These are phyloP conservation scores for Clavispora asparagi DNA, from an alignment of 805 yeast species.

Conservation along the genomic window DNA sequence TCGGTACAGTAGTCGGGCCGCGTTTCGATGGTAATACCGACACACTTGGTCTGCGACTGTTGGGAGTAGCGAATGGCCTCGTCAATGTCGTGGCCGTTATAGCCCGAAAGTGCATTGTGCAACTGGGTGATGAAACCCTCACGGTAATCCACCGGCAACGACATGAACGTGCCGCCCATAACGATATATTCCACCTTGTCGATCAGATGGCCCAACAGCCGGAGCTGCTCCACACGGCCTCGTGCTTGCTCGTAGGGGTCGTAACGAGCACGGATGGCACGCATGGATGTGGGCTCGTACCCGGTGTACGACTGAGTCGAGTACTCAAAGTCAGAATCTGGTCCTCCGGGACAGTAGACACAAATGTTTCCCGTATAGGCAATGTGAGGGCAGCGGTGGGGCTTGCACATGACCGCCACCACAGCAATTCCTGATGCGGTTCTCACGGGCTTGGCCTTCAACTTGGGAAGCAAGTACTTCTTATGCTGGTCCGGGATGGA, in stretches of 20 bases:
- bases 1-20: conserved; percentile 98
- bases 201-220: conserved; percentile 92
- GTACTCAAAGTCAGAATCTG: conserved; percentile 96
- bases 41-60: conserved; percentile 93
- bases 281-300: conserved; percentile 97
- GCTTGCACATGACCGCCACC: conserved; percentile 99
- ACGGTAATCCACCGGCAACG: conserved; percentile 82
- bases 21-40: conserved; percentile 96
- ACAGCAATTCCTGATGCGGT: conserved; percentile 99
- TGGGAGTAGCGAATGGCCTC: conserved; percentile 90
- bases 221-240: conserved; percentile 92
- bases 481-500: conserved; percentile 96
- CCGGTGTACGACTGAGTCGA: conserved; percentile 98
- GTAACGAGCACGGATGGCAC: conserved; percentile 97
- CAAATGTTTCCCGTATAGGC: conserved; percentile 98
- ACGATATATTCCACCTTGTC: conserved; percentile 97
- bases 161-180: conserved; percentile 99
- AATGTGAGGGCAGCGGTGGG: conserved; percentile 98
- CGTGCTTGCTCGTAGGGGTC: conserved; percentile 98
- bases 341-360: conserved; percentile 99
- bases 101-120: conserved; percentile 94
- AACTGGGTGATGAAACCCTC: conserved; percentile 84
- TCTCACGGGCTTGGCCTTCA: conserved; percentile 97
- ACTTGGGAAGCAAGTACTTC: conserved; percentile 83
- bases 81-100: conserved; percentile 77